Percentiles rank a stretch among this genome's conserved stretches.
Evolutionary conservation across 2,329 filamentous ascomycete species (phyloP).

Genomic region (Pseudopithomyces maydicus): DNA sequence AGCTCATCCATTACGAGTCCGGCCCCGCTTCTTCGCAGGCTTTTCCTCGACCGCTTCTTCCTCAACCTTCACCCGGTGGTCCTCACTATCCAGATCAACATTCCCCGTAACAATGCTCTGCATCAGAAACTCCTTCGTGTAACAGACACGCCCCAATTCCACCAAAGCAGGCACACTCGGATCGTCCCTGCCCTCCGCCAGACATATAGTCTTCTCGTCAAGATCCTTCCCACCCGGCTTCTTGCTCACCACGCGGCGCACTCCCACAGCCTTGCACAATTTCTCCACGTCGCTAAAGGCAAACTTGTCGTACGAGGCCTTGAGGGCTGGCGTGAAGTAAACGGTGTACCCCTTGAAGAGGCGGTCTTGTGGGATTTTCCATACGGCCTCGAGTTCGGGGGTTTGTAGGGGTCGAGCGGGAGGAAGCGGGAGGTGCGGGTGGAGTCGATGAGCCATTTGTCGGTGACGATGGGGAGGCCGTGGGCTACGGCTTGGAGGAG

Average conservation of each 20-base stretch:
- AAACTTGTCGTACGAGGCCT: slow-evolving; percentile 28
- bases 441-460: slow-evolving; percentile 52
- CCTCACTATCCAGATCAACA: slow-evolving; percentile 46
- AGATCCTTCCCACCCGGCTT: slow-evolving; percentile 27
- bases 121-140: slow-evolving; percentile 50
- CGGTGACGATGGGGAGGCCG: slow-evolving; percentile 53
- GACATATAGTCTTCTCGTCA: slow-evolving; percentile 35
- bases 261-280: slow-evolving; percentile 47
- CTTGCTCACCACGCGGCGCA: slow-evolving; percentile 32
- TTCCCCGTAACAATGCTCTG: slow-evolving; percentile 50
- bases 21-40: slow-evolving; percentile 15
- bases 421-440: slow-evolving; percentile 43
- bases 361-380: slow-evolving; percentile 41
- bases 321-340: slow-evolving; percentile 53
- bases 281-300: slow-evolving; percentile 46
- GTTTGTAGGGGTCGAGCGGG: slow-evolving; percentile 39
- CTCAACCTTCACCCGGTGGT: slow-evolving; percentile 32
- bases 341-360: slow-evolving; percentile 57
- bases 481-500: slow-evolving; percentile 50
- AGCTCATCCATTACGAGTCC: not conserved
- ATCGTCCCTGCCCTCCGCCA: slow-evolving; percentile 47
- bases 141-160: slow-evolving; percentile 42
- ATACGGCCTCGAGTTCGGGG: slow-evolving; percentile 40
- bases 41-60: slow-evolving; percentile 6
- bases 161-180: slow-evolving; percentile 39